Percentiles rank a stretch among this genome's conserved stretches.
phyloP scores from a whole-genome alignment of 225 moss, liverwort and hornwort species.

The Sphagnum tenellum region DNA sequence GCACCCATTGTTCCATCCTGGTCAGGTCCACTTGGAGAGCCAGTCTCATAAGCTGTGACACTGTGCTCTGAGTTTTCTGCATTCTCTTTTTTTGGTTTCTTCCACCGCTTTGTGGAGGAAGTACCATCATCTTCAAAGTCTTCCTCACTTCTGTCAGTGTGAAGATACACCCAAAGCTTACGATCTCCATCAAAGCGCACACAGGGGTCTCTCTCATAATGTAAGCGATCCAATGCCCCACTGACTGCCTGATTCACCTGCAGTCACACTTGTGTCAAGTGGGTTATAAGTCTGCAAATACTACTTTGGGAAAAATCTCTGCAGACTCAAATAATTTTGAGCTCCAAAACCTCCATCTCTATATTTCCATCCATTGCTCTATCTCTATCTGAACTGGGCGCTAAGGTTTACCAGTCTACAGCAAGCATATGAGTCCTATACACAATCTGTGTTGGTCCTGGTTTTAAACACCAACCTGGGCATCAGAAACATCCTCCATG shows the following conservation, averaged over 20 bases:
- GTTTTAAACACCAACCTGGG: conserved; percentile 32
- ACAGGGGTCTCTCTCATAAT: conserved; percentile 82
- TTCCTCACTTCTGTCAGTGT: conserved; percentile 70
- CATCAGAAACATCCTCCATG: conserved; percentile 73
- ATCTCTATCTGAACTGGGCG: no score
- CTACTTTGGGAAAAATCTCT: no score
- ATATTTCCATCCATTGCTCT: no score
- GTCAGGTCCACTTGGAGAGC: conserved; percentile 61
- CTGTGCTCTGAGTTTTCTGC: conserved; percentile 52
- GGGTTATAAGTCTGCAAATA: no score
- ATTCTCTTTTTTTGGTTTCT: conserved; percentile 75
- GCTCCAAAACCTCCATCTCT: no score
- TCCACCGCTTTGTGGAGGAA: conserved; percentile 77
- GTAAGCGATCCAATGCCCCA: conserved; percentile 76
- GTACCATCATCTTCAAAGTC: conserved; percentile 84
- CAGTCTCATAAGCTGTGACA: conserved; percentile 55
- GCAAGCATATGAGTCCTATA: no score
- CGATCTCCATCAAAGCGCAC: conserved; percentile 84
- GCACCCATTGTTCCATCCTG: conserved; percentile 31
- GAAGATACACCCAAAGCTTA: conserved; percentile 76
- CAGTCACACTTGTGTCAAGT: not conserved
- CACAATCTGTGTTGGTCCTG: no score
- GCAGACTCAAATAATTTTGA: no score
- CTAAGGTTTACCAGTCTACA: no score
- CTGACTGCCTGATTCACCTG: conserved; percentile 84